A percentile compares a stretch with the other conserved stretches of the same genome.
phyloP scores from a whole-genome alignment of 2,329 filamentous ascomycete genomes.

The Phoma sp. region DNA sequence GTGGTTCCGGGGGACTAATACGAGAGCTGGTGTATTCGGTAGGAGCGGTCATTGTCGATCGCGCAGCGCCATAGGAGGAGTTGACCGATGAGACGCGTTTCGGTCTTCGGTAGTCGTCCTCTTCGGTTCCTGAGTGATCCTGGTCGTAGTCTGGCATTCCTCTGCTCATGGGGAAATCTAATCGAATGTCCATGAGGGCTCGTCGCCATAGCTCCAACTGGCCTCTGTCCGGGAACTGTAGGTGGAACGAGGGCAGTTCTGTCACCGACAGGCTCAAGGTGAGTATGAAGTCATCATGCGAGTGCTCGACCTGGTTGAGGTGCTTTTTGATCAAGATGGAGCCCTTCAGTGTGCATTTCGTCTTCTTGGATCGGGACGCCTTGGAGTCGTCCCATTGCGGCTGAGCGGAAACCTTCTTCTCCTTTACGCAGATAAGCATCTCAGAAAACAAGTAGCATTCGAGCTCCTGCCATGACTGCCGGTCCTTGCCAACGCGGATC shows the following conservation, averaged over 20 bases:
- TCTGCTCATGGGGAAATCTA: constrained; percentile 63
- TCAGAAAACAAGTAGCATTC: constrained; percentile 97
- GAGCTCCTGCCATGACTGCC: constrained; percentile 94
- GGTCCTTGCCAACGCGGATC: constrained; percentile 93
- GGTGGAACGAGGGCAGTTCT: constrained; percentile 92
- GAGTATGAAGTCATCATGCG: constrained; percentile 78
- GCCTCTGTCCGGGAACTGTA: constrained; percentile 82
- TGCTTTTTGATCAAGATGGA: constrained; percentile 99
- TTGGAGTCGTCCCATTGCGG: constrained; percentile 71
- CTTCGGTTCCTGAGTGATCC: constrained; percentile 82
- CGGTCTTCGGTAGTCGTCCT: constrained; percentile 78
- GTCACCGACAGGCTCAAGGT: constrained; percentile 89
- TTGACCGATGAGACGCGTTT: constrained; percentile 83
- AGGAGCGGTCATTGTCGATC: constrained; percentile 85
- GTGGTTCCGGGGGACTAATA: constrained; percentile 52
- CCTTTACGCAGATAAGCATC: constrained; percentile 99
- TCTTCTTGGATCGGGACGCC: constrained; percentile 64
- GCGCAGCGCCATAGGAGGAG: constrained; percentile 82
- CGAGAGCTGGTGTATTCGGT: constrained; percentile 86
- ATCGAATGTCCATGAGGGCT: constrained; percentile 82
- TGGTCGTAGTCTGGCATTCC: constrained; percentile 78
- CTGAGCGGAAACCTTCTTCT: constrained; percentile 75
- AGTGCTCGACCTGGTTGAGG: constrained; percentile 83
- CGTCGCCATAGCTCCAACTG: constrained; percentile 92
- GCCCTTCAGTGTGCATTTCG: constrained; percentile 89